Base-by-base conservation (phyloP, 2,329 filamentous ascomycete genomes). In the Trichoderma hamatum region DNA sequence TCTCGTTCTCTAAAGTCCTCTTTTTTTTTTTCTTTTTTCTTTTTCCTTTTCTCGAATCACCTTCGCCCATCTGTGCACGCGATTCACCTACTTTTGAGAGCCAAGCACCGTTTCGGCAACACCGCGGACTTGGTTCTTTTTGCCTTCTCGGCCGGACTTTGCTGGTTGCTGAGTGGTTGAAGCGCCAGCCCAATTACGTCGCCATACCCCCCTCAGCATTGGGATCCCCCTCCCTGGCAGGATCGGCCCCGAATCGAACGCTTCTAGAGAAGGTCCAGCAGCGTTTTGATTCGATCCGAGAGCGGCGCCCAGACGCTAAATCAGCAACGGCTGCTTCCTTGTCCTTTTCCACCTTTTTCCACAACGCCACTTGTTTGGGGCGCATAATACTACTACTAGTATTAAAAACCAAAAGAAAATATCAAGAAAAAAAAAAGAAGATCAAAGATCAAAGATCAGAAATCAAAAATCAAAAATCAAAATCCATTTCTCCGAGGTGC, bases 181-280 rank as follows among this genome's bases (percentile, higher is more conserved):
- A 51, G 51, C 51, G 19, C 21, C 59, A 26, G 55, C 32, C 68
- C 68, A 64, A 69, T 69, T 67, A 69, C 54, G 62, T 69, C 54
- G 68, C 64, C 26, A 36, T 32, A 26, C 26, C 52, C 26, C 54
- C 43, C 68, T 61, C 51, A 39, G 6, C 39, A 3, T 43, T 43
- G 39, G 39, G 28, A 34, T 55, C 19, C 49, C 56, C 32, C 61
- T 54, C 46, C 66, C 14, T 39, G 21, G 49, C 61, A 64, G 61
- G 61, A 64, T 64, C 61, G 61, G 16, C 49, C 49, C 61, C 61
- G 61, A 64, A 64, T 64, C 61, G 61, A 64, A 64, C 49, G 32
- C 51, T 64, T 64, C 61, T 55, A 64, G 49, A 64, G 61, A 64
- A 55, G 49, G 49, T 24, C 6, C 32, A 32, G 49, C 61, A 43